Evolutionary conservation across 495 filamentous ascomycete genomes (phyloP).

Genomic region (Aspergillus olivimuriae): DNA sequence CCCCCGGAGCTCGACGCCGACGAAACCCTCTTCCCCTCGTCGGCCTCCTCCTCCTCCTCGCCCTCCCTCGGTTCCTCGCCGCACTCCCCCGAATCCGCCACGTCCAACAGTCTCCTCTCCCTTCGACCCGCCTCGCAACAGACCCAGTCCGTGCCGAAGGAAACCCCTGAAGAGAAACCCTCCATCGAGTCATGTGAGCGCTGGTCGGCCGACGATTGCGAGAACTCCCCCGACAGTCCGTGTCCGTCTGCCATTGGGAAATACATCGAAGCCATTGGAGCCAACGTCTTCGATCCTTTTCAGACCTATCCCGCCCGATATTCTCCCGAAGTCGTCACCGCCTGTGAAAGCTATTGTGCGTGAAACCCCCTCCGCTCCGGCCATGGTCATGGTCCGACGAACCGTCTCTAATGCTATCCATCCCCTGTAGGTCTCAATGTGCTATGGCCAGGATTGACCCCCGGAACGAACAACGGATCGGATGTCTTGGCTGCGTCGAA

Average conservation of each 20-base stretch:
- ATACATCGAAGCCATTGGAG: slow-evolving; percentile 21
- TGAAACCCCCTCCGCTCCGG: slow-evolving; percentile 1
- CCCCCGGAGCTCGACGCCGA: slow-evolving; percentile 3
- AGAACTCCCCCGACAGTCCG: background rate
- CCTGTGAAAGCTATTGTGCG: slow-evolving; percentile 22
- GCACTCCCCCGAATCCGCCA: slow-evolving; percentile 5
- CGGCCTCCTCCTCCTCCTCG: slow-evolving; percentile 5
- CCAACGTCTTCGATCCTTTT: slow-evolving; percentile 28
- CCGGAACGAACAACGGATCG: slow-evolving; percentile 7
- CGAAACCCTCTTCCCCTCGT: background rate
- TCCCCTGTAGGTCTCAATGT: slow-evolving; percentile 17
- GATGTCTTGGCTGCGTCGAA: slow-evolving; percentile 5
- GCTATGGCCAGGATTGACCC: slow-evolving; percentile 33
- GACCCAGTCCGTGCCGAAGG: too few relatives aligned
- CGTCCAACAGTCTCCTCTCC: background rate
- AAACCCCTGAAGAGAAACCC: too few relatives aligned
- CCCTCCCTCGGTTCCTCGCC: slow-evolving; percentile 6
- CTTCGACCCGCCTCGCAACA: background rate
- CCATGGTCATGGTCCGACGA: background rate
- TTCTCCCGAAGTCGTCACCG: slow-evolving; percentile 19
- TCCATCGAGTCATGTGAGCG: too few relatives aligned
- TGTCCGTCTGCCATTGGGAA: slow-evolving; percentile 4
- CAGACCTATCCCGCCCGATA: slow-evolving; percentile 19
- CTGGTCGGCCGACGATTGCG: background rate
- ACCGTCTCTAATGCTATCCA: slow-evolving; percentile 1